A percentile compares a stretch with the other conserved stretches of the same genome.
phyloP scores from a whole-genome alignment of 73 alveolate species.

The Stentor roeselii region DNA sequence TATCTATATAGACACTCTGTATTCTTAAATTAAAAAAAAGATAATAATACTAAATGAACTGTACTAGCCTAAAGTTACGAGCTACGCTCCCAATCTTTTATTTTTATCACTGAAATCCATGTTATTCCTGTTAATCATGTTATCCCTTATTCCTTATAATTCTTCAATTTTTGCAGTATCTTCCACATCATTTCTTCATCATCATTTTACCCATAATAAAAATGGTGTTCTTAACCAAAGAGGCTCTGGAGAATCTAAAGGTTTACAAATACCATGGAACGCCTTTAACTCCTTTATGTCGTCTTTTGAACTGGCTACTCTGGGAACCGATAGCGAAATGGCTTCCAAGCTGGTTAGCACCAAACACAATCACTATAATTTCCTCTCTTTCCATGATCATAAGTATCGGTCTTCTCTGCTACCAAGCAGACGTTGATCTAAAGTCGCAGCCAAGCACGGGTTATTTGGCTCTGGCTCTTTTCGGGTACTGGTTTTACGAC shows the following conservation, averaged over 20 bases:
- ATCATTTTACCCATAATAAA: too few relatives aligned
- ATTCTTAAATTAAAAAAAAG: too few relatives aligned
- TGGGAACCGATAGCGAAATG: background rate
- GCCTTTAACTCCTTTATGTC: background rate
- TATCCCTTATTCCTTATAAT: too few relatives aligned
- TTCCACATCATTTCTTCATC: too few relatives aligned
- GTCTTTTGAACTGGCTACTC: background rate
- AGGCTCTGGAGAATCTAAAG: background rate
- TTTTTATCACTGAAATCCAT: too few relatives aligned
- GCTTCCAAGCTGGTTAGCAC: conserved; percentile 23
- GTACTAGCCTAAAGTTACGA: too few relatives aligned
- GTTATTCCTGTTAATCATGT: too few relatives aligned
- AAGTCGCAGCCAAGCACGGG: background rate
- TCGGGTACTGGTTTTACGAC: conserved; percentile 34
- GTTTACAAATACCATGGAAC: background rate
- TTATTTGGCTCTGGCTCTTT: background rate
- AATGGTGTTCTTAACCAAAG: background rate
- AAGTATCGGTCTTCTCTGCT: background rate
- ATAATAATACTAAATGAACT: too few relatives aligned
- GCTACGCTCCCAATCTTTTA: too few relatives aligned
- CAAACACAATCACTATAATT: conserved; percentile 23
- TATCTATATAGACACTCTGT: too few relatives aligned
- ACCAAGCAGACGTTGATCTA: background rate
- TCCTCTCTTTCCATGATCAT: conserved; percentile 33
- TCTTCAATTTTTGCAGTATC: too few relatives aligned